These are phyloP conservation scores for Themeda triandra DNA, from an alignment of 176 grass and related monocot species.

Conservation along the genomic window DNA sequence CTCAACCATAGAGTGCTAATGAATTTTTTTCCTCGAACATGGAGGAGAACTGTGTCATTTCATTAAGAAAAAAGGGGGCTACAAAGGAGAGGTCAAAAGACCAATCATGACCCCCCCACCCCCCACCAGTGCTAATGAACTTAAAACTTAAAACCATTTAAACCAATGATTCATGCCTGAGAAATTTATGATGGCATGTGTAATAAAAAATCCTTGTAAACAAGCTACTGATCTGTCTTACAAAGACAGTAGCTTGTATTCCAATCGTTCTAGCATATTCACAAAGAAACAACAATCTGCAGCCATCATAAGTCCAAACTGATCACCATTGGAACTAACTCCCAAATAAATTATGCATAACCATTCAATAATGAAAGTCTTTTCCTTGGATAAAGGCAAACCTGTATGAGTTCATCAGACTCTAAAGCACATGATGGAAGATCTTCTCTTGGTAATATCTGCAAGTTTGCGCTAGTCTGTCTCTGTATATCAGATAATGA, in stretches of 20 bases:
- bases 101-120: too few relatives aligned
- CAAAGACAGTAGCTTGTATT: background rate
- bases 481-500: constrained; percentile 88
- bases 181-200: constrained; percentile 2
- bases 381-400: constrained; percentile 35
- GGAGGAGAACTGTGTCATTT: too few relatives aligned
- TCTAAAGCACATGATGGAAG: constrained; percentile 78
- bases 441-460: constrained; percentile 90
- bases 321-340: background rate
- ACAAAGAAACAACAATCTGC: background rate
- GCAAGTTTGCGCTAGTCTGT: constrained; percentile 77
- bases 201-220: background rate
- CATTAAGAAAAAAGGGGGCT: too few relatives aligned
- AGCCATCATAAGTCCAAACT: background rate
- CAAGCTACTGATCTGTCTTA: background rate
- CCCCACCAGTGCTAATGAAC: background rate
- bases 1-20: background rate
- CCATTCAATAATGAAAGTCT: constrained; percentile 8
- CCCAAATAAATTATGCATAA: background rate
- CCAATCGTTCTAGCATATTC: background rate
- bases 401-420: constrained; percentile 97
- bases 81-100: too few relatives aligned
- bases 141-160: background rate
- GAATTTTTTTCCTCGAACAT: background rate
- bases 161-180: background rate